These are phyloP conservation scores for Fallopia convolvulus DNA, from an alignment of 148 eudicot genomes.

Conservation along the genomic window DNA sequence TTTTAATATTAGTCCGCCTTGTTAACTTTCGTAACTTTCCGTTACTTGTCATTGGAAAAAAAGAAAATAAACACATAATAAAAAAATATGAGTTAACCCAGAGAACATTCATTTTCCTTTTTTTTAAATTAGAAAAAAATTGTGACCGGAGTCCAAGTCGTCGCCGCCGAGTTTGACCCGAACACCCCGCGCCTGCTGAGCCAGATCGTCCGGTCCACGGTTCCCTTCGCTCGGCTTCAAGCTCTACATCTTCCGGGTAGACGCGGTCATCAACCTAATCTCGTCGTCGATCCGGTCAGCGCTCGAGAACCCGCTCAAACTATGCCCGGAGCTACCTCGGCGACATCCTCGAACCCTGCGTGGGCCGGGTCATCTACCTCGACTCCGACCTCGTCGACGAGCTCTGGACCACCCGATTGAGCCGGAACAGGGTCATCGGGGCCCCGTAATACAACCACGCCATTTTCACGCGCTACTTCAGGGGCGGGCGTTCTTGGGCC, in stretches of 20 bases:
- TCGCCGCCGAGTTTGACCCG: constrained; percentile 74
- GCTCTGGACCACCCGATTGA: constrained; percentile 40
- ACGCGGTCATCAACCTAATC: constrained; percentile 53
- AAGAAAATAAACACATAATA: too few species aligned
- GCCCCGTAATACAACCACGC: constrained; percentile 83
- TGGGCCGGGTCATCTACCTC: constrained; percentile 61
- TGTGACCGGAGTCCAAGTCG: too few species aligned
- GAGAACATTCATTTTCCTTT: too few species aligned
- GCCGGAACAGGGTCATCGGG: constrained; percentile 32
- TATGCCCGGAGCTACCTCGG: constrained; percentile 79
- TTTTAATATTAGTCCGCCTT: too few species aligned
- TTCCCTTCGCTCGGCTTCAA: constrained; percentile 60
- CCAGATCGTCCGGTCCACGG: constrained; percentile 48
- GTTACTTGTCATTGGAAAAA: too few species aligned
- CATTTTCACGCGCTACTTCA: constrained; percentile 62
- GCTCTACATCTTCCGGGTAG: constrained; percentile 63
- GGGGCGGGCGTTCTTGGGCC: constrained; percentile 25
- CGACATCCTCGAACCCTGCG: constrained; percentile 60
- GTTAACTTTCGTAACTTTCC: too few species aligned
- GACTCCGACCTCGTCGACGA: constrained; percentile 67
- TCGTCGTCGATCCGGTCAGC: constrained; percentile 61
- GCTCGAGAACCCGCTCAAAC: constrained; percentile 65
- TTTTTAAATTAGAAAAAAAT: too few species aligned
- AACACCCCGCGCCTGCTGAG: constrained; percentile 52
- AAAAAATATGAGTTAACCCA: too few species aligned